Percentiles rank a stretch among this genome's conserved stretches.
phyloP scores from a whole-genome alignment of 1,284 basidiomycete genomes.

The Ceratobasidium sp. region DNA sequence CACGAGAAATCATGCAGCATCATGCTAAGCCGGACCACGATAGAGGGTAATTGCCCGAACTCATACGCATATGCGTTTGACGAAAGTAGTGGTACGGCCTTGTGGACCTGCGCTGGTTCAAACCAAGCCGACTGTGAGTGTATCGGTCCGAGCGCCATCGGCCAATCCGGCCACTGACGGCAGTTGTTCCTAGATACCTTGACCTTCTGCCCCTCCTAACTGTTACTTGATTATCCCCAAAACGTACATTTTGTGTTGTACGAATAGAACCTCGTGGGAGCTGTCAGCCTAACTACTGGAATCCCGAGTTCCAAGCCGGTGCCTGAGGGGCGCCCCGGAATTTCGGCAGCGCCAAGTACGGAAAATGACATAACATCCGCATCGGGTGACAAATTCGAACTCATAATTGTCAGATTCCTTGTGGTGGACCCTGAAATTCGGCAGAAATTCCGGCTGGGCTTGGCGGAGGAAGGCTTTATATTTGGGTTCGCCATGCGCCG shows the following conservation, averaged over 20 bases:
- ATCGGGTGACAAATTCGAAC: background rate
- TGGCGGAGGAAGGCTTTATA: conserved; percentile 1
- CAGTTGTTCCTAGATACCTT: conserved; percentile 46
- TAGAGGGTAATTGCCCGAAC: conserved; percentile 44
- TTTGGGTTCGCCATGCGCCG: conserved; percentile 3
- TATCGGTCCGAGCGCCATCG: background rate
- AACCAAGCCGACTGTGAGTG: conserved; percentile 43
- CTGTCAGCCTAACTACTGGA: background rate
- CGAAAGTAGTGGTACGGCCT: conserved; percentile 48
- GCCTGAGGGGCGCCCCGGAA: background rate
- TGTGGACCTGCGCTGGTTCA: conserved; percentile 32
- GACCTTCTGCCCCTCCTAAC: conserved; percentile 51
- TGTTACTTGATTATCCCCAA: background rate
- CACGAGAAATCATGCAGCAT: too few relatives aligned
- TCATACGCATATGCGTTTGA: conserved; percentile 50
- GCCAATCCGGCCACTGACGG: background rate
- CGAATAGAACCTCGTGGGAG: conserved; percentile 8
- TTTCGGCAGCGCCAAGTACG: conserved; percentile 13
- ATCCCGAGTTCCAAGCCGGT: conserved; percentile 2
- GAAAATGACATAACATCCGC: background rate
- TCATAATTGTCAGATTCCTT: conserved; percentile 1
- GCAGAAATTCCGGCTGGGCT: conserved; percentile 22
- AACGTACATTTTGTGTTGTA: conserved; percentile 5
- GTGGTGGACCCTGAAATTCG: background rate
- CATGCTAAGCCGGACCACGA: too few relatives aligned